These are phyloP conservation scores for Pilasporangium apinafurcum DNA, from an alignment of 352 stramenopile species.

Conservation along the genomic window DNA sequence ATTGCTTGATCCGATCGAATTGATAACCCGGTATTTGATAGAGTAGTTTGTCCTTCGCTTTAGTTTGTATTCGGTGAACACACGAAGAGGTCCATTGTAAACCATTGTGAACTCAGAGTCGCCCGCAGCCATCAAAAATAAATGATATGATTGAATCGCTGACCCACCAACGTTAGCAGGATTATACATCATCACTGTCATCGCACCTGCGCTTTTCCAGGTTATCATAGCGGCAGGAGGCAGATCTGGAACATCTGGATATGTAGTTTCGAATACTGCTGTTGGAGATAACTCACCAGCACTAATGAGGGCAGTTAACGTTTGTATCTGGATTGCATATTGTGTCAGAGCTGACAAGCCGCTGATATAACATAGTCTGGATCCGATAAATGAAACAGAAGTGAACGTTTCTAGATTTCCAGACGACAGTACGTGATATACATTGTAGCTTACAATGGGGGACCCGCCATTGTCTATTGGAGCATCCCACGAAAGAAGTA, in stretches of 20 bases:
- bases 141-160: slow-evolving; percentile 25
- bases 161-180: slow-evolving; percentile 40
- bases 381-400: slow-evolving; percentile 12
- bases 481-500: slow-evolving; percentile 35
- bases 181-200: slow-evolving; percentile 45
- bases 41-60: slow-evolving; percentile 22
- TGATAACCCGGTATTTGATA: slow-evolving; percentile 46
- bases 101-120: slow-evolving; percentile 14
- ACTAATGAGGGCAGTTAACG: slow-evolving; percentile 14
- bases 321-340: slow-evolving; percentile 38
- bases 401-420: slow-evolving; percentile 12
- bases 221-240: slow-evolving; percentile 23
- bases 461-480: slow-evolving; percentile 45
- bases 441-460: slow-evolving; percentile 31
- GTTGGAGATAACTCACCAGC: slow-evolving; percentile 20
- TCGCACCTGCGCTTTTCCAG: slow-evolving; percentile 35
- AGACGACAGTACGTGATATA: slow-evolving; percentile 20
- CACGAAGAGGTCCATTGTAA: slow-evolving; percentile 14
- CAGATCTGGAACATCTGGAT: slow-evolving; percentile 27
- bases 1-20: slow-evolving; percentile 33
- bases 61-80: slow-evolving; percentile 26
- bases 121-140: slow-evolving; percentile 22
- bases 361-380: slow-evolving; percentile 31
- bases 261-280: slow-evolving; percentile 19
- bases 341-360: slow-evolving; percentile 24